Conservation (phyloP, 2,329 filamentous ascomycete genomes). For the Sporothrix curviconia region DNA sequence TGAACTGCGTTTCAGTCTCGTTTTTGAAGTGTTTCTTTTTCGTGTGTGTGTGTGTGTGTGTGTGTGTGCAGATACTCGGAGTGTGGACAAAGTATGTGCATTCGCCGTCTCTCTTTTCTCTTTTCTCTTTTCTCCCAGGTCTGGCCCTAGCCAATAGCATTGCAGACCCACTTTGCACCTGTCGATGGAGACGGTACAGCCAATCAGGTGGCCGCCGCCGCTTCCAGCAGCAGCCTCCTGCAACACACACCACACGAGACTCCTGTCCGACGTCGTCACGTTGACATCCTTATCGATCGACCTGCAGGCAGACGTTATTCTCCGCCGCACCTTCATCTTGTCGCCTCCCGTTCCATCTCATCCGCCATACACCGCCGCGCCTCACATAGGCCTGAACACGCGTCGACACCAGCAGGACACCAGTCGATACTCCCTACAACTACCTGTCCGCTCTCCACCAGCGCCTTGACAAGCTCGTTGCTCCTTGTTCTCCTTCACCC, state of each 20-base stretch:
- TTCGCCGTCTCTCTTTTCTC: not conserved
- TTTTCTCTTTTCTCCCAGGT: not conserved
- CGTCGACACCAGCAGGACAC: not conserved
- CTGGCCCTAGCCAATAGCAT: constrained; percentile 9
- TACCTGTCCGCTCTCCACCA: not conserved
- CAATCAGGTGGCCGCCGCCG: constrained; percentile 9
- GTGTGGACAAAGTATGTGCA: too few species aligned
- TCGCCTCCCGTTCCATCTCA: not conserved
- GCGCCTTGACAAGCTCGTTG: not conserved
- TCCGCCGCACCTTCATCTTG: not conserved
- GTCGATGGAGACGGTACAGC: not conserved
- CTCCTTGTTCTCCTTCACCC: not conserved
- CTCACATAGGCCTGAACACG: not conserved
- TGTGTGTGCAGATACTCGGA: too few species aligned
- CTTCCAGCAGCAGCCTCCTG: not conserved
- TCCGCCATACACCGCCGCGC: not conserved
- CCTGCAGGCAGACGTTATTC: constrained; percentile 2
- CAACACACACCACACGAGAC: not conserved
- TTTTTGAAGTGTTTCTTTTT: not conserved
- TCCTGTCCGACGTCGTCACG: not conserved
- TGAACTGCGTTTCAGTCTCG: not conserved
- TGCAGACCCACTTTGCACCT: constrained; percentile 2
- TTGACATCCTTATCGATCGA: not conserved
- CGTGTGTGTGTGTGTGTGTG: too few species aligned
- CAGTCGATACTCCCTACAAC: not conserved